These are phyloP conservation scores for Aspergillus sp. DNA, from an alignment of 2,329 filamentous ascomycete genomes.

Conservation along the genomic window DNA sequence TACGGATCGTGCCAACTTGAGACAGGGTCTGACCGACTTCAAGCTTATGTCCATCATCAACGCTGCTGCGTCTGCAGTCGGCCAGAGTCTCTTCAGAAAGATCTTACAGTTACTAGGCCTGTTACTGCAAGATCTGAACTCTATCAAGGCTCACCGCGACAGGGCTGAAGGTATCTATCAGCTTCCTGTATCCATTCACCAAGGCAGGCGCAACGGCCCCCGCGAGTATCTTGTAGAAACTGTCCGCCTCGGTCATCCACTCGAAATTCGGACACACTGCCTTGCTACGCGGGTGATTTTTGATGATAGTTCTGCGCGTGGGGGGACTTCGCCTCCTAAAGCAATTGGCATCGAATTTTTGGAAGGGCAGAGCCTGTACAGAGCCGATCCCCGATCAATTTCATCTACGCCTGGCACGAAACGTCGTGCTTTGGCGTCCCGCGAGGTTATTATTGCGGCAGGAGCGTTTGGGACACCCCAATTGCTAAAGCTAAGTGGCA, in stretches of 20 bases:
- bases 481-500: constrained; percentile 67
- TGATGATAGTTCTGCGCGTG: constrained; percentile 34
- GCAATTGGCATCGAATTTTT: constrained; percentile 58
- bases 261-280: constrained; percentile 58
- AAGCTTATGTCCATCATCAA: constrained; percentile 59
- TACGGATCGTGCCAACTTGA: constrained; percentile 44
- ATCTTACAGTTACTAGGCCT: constrained; percentile 52
- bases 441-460: constrained; percentile 52
- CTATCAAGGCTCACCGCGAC: constrained; percentile 52
- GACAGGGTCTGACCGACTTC: constrained; percentile 56
- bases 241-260: constrained; percentile 51
- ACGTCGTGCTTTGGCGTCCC: constrained; percentile 48
- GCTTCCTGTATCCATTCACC: constrained; percentile 56
- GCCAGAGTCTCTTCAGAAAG: constrained; percentile 39
- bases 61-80: constrained; percentile 59
- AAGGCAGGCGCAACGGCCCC: constrained; percentile 33
- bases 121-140: constrained; percentile 58
- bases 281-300: constrained; percentile 54
- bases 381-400: constrained; percentile 47
- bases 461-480: constrained; percentile 69
- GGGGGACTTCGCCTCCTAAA: constrained; percentile 34
- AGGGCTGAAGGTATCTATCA: constrained; percentile 58
- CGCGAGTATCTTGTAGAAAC: constrained; percentile 50
- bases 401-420: constrained; percentile 5
- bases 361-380: constrained; percentile 53